Percentiles rank a stretch among this genome's conserved stretches.
These are phyloP conservation scores for Petasospora fabianii DNA, from an alignment of 1,139 yeast species.

Conservation along the genomic window DNA sequence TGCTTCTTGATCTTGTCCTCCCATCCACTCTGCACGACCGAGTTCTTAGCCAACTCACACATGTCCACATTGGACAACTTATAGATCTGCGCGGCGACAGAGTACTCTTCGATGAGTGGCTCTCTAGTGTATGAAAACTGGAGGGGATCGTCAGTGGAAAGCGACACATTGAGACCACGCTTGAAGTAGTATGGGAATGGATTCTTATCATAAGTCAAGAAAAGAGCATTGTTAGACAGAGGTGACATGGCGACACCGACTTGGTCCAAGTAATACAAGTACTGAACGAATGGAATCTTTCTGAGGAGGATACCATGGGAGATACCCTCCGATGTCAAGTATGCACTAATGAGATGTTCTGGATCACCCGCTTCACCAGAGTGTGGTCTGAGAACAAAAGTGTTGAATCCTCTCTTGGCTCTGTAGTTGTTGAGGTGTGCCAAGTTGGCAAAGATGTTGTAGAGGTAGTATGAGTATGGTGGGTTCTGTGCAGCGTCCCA, in stretches of 20 bases:
- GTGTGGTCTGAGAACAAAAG: conserved; percentile 92
- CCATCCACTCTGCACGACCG: conserved; percentile 91
- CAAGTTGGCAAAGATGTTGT: conserved; percentile 82
- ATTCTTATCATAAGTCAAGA: conserved; percentile 89
- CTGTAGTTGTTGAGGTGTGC: conserved; percentile 85
- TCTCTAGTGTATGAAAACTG: conserved; percentile 96
- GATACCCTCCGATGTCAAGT: conserved; percentile 84
- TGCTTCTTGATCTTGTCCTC: conserved; percentile 80
- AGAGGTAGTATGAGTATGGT: conserved; percentile 94
- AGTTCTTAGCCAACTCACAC: conserved; percentile 85
- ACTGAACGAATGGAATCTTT: conserved; percentile 92
- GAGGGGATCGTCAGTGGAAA: conserved; percentile 90
- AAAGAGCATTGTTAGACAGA: conserved; percentile 90
- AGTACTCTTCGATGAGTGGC: conserved; percentile 62
- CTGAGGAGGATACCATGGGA: conserved; percentile 93
- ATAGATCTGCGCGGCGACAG: conserved; percentile 97
- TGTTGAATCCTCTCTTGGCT: conserved; percentile 66
- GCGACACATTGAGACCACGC: conserved; percentile 88
- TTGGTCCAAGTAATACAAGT: conserved; percentile 87
- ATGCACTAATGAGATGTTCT: conserved; percentile 90
- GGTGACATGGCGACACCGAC: conserved; percentile 99
- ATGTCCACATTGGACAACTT: conserved; percentile 90
- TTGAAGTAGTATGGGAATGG: conserved; percentile 89
- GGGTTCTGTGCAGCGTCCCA: conserved; percentile 85
- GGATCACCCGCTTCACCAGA: conserved; percentile 99